A percentile compares a stretch with the other conserved stretches of the same genome.
These are phyloP conservation scores for Lithocarpus polystachyus DNA, from an alignment of 306 rosid genomes.

Conservation along the genomic window DNA sequence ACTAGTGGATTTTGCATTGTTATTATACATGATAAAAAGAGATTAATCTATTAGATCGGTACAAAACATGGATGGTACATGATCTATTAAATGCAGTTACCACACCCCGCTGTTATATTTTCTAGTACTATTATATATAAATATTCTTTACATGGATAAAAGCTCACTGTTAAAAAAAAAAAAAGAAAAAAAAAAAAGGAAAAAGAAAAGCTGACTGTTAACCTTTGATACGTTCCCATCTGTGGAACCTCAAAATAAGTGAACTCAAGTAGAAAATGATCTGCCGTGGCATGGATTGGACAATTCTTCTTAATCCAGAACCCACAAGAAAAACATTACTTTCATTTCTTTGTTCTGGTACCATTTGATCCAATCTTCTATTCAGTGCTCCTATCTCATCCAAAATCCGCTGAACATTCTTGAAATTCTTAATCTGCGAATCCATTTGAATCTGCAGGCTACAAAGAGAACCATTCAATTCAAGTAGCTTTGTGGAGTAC, in stretches of 20 bases:
- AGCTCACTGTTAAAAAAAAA: too few relatives aligned
- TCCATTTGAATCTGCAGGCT: constrained; percentile 6
- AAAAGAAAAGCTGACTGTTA: too few relatives aligned
- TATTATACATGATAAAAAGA: too few relatives aligned
- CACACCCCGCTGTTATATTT: too few relatives aligned
- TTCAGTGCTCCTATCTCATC: neutral
- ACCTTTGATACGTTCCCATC: neutral
- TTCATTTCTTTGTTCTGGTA: neutral
- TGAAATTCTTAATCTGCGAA: neutral
- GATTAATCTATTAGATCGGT: too few relatives aligned
- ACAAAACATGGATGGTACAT: too few relatives aligned
- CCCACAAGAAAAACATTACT: neutral
- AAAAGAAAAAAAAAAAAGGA: too few relatives aligned
- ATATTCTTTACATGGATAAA: too few relatives aligned
- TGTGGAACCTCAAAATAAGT: neutral
- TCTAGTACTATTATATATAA: too few relatives aligned
- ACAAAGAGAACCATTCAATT: constrained; percentile 4
- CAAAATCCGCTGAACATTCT: neutral
- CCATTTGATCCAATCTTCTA: neutral
- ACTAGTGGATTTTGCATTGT: too few relatives aligned
- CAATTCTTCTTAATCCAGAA: constrained; percentile 3
- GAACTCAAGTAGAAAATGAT: neutral
- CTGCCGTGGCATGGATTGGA: neutral
- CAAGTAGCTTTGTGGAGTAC: constrained; percentile 17
- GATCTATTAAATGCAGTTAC: too few relatives aligned